Percentiles rank a stretch among this genome's conserved stretches.
Conservation (phyloP, 306 rosid species). For the Glycine latifolia region DNA sequence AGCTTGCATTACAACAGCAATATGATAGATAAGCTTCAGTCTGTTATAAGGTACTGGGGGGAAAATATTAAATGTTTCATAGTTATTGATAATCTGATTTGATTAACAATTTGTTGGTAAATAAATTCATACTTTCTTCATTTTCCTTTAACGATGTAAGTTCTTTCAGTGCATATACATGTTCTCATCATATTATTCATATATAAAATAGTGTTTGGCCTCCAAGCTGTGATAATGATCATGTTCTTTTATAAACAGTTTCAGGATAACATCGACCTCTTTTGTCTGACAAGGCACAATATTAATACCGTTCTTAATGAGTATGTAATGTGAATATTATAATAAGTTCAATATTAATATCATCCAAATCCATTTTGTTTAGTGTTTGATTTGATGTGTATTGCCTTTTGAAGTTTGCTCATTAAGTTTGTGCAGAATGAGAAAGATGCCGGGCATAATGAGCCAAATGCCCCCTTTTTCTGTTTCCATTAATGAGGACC, state of each 20-base stretch:
- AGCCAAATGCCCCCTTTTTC: conserved; percentile 82
- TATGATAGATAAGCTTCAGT: background rate
- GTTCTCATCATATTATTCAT: conserved; percentile 24
- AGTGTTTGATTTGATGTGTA: conserved; percentile 25
- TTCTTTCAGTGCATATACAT: conserved; percentile 6
- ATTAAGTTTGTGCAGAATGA: conserved; percentile 69
- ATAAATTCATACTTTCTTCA: background rate
- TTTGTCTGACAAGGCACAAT: conserved; percentile 68
- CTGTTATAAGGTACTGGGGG: background rate
- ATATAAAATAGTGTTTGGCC: conserved; percentile 10
- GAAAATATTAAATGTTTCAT: background rate
- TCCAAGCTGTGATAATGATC: conserved; percentile 40
- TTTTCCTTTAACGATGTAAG: background rate
- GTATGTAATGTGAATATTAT: conserved; percentile 64
- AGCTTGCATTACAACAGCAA: background rate
- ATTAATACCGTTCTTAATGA: conserved; percentile 71
- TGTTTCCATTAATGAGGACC: conserved; percentile 70
- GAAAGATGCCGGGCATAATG: conserved; percentile 83
- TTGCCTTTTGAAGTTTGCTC: conserved; percentile 35
- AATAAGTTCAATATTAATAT: conserved; percentile 6
- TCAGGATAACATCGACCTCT: conserved; percentile 85
- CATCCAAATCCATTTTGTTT: conserved; percentile 11
- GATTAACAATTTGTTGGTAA: conserved; percentile 10
- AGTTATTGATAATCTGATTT: conserved; percentile 27
- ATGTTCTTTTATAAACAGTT: conserved; percentile 60